phyloP scores from a whole-genome alignment of 2,329 filamentous ascomycete species.

The Bipolaris victoriae region DNA sequence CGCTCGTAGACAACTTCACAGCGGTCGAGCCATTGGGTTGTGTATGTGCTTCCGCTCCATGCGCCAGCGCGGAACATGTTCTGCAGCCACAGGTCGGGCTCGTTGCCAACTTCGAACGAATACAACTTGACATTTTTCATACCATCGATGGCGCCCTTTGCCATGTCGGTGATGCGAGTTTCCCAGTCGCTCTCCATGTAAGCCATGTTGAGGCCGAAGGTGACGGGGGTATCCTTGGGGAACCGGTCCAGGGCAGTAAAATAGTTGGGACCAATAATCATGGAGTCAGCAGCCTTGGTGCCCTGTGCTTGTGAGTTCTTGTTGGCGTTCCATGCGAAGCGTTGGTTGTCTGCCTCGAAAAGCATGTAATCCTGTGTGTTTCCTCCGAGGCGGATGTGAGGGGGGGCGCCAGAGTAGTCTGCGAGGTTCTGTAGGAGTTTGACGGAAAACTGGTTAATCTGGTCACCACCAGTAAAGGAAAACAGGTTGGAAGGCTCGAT shows the following conservation, averaged over 20 bases:
- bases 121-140: slow-evolving; percentile 49
- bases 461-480: slow-evolving; percentile 55
- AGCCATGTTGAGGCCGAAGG: slow-evolving; percentile 59
- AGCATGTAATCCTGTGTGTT: slow-evolving; percentile 61
- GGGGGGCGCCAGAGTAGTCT: slow-evolving; percentile 56
- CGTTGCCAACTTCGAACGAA: slow-evolving; percentile 54
- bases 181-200: slow-evolving; percentile 55
- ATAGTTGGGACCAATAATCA: slow-evolving; percentile 56
- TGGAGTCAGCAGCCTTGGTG: slow-evolving; percentile 50
- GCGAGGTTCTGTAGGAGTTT: slow-evolving; percentile 58
- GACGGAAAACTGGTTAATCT: slow-evolving; percentile 54
- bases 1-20: slow-evolving; percentile 53
- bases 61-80: slow-evolving; percentile 54
- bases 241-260: slow-evolving; percentile 58
- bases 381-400: slow-evolving; percentile 58
- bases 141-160: slow-evolving; percentile 47
- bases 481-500: slow-evolving; percentile 61
- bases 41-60: slow-evolving; percentile 55
- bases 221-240: slow-evolving; percentile 58
- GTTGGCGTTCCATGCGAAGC: slow-evolving; percentile 51
- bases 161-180: slow-evolving; percentile 52
- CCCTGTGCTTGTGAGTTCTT: slow-evolving; percentile 50
- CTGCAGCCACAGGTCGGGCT: slow-evolving; percentile 52
- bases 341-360: slow-evolving; percentile 47
- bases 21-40: slow-evolving; percentile 55